phyloP scores from a whole-genome alignment of 768 basidiomycete genomes.

The Chalciporus pseudorubinellus region DNA sequence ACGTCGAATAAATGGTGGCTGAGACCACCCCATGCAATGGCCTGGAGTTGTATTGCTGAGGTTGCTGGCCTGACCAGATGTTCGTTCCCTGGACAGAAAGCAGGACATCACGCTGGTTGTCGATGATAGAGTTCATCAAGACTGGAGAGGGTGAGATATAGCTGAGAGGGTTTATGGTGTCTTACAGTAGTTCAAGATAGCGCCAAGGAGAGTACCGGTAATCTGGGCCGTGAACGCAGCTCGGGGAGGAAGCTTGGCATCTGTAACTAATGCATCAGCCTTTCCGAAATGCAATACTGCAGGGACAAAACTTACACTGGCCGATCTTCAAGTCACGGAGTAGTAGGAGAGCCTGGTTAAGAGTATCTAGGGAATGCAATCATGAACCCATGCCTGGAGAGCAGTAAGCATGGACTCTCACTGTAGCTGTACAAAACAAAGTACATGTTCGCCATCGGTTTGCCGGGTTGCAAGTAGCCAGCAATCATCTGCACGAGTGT shows the following conservation, averaged over 20 bases:
- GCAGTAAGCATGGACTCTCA: slow-evolving; percentile 17
- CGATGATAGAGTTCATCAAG: slow-evolving; percentile 50
- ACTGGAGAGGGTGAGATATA: slow-evolving; percentile 48
- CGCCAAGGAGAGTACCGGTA: too few relatives aligned
- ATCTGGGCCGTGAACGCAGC: too few relatives aligned
- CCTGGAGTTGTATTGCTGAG: slow-evolving; percentile 33
- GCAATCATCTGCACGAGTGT: slow-evolving; percentile 36
- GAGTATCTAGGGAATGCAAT: slow-evolving; percentile 41
- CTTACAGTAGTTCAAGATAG: slow-evolving; percentile 48
- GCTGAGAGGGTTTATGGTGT: neutral
- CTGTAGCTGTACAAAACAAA: slow-evolving; percentile 49
- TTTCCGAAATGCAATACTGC: slow-evolving; percentile 27
- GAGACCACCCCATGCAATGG: slow-evolving; percentile 41
- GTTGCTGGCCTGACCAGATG: slow-evolving; percentile 33
- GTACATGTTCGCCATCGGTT: slow-evolving; percentile 43
- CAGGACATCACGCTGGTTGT: slow-evolving; percentile 48
- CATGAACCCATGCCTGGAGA: slow-evolving; percentile 35
- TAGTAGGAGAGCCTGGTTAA: slow-evolving; percentile 49
- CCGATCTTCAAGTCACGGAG: slow-evolving; percentile 55
- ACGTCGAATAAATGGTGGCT: too few relatives aligned
- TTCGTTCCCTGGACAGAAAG: slow-evolving; percentile 53
- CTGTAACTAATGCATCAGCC: slow-evolving; percentile 28
- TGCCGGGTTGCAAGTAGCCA: slow-evolving; percentile 35
- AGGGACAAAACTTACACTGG: slow-evolving; percentile 16
- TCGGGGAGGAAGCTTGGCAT: slow-evolving; percentile 60